Conservation (phyloP, 2,329 filamentous ascomycete species). For the Aspergillus caelatus region DNA sequence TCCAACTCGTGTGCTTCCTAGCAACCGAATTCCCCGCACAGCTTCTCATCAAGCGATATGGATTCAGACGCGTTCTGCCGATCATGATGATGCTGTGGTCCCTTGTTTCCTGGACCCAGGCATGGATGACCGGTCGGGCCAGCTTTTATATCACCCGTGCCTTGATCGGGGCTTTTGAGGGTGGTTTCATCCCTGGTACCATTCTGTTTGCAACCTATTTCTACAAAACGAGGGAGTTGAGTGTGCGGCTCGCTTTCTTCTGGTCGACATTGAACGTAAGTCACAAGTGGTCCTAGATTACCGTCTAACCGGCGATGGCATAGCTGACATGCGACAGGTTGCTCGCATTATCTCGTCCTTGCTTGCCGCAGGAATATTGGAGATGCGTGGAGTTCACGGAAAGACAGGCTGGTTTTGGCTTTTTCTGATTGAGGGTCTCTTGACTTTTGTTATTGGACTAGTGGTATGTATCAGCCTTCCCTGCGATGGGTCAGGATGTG, state of each 20-base stretch:
- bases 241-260: constrained; percentile 46
- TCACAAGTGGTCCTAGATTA: too few species aligned
- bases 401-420: constrained; percentile 48
- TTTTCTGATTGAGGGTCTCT: constrained; percentile 47
- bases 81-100: constrained; percentile 51
- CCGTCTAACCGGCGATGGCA: too few species aligned
- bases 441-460: constrained; percentile 49
- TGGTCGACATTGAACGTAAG: constrained; percentile 44
- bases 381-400: constrained; percentile 46
- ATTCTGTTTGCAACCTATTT: constrained; percentile 48
- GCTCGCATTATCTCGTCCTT: constrained; percentile 42
- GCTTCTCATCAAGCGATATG: constrained; percentile 50
- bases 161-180: constrained; percentile 46
- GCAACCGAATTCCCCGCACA: constrained; percentile 50
- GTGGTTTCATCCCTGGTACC: constrained; percentile 39
- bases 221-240: constrained; percentile 45
- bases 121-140: constrained; percentile 33
- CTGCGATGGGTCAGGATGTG: too few species aligned
- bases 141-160: constrained; percentile 43
- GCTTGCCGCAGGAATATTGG: constrained; percentile 43
- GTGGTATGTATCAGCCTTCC: constrained; percentile 28
- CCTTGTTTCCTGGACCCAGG: constrained; percentile 42
- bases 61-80: constrained; percentile 51
- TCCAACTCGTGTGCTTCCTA: constrained; percentile 29
- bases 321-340: constrained; percentile 9